Evolutionary conservation across 2,329 filamentous ascomycete genomes (phyloP).

Genomic region (Thelonectria blattea): DNA sequence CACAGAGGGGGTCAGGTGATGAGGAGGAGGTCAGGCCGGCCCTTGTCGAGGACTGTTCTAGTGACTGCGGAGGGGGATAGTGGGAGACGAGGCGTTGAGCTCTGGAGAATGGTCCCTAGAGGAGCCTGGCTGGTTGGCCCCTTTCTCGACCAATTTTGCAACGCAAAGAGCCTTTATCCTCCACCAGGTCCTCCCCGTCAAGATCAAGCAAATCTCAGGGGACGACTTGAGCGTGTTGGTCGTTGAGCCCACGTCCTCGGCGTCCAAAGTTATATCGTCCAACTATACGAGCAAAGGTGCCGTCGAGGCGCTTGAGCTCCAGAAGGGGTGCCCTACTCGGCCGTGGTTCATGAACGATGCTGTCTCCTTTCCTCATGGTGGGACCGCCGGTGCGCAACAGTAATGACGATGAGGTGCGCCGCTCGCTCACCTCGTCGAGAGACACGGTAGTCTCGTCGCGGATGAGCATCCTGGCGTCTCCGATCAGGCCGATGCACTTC

Average conservation of each 20-base stretch:
- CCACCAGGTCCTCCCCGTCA: too few relatives aligned
- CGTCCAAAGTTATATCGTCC: constrained; percentile 48
- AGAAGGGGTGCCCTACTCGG: constrained; percentile 68
- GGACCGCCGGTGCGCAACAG: constrained; percentile 68
- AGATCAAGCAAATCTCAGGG: constrained; percentile 48
- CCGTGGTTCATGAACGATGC: constrained; percentile 71
- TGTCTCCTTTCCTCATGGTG: constrained; percentile 69
- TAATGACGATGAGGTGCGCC: constrained; percentile 67
- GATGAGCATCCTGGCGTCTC: constrained; percentile 62
- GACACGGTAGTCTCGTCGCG: constrained; percentile 68
- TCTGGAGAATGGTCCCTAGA: constrained; percentile 39
- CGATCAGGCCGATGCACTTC: constrained; percentile 61
- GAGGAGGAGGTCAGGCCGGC: too few relatives aligned
- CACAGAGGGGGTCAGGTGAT: too few relatives aligned
- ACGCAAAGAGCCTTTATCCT: too few relatives aligned
- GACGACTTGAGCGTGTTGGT: constrained; percentile 42
- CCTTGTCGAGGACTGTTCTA: too few relatives aligned
- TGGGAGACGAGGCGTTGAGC: constrained; percentile 47
- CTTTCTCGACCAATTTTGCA: too few relatives aligned
- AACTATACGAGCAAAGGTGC: constrained; percentile 61
- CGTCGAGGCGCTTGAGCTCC: constrained; percentile 58
- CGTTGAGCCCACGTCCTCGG: constrained; percentile 39
- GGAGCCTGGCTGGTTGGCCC: too few relatives aligned
- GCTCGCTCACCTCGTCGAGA: constrained; percentile 64
- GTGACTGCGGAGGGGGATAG: constrained; percentile 47